A percentile compares a stretch with the other conserved stretches of the same genome.
Conservation (phyloP, 441 rosid species). For the Aquilaria agallochum region DNA sequence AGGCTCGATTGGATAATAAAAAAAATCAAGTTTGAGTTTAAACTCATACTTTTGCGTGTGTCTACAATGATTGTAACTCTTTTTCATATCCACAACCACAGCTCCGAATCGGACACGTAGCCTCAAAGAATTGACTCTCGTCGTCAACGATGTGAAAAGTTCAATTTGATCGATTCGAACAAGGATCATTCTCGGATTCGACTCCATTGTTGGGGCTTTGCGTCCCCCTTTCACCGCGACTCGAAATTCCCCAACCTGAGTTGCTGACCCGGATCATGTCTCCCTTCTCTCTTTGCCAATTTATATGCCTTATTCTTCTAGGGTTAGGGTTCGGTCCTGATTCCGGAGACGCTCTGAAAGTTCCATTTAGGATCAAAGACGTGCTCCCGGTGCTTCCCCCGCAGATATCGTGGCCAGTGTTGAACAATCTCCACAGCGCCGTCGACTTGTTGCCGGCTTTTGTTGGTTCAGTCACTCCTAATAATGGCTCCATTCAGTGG, state of each 20-base stretch:
- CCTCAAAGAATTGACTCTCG: conserved; percentile 2
- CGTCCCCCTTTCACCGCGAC: not conserved
- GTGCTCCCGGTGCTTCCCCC: conserved; percentile 82
- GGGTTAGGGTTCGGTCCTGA: conserved; percentile 46
- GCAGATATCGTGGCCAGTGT: conserved; percentile 91
- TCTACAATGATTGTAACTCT: too few species aligned
- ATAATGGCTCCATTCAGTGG: conserved; percentile 61
- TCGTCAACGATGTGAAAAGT: not conserved
- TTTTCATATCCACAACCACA: too few species aligned
- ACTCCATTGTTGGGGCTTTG: not conserved
- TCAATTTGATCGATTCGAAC: not conserved
- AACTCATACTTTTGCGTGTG: too few species aligned
- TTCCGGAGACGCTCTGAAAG: conserved; percentile 37
- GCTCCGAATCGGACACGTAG: not conserved
- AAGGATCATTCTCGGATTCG: conserved; percentile 14
- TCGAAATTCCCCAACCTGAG: conserved; percentile 3
- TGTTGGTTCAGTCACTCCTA: conserved; percentile 70
- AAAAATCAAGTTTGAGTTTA: too few species aligned
- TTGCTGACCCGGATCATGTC: conserved; percentile 4
- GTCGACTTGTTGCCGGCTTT: conserved; percentile 81
- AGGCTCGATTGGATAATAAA: too few species aligned
- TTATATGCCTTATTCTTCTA: conserved; percentile 3
- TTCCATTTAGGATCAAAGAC: conserved; percentile 70
- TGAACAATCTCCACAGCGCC: conserved; percentile 73
- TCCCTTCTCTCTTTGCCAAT: conserved; percentile 9